Base-by-base conservation (phyloP, 108 stramenopile genomes). In the Epipyxis sp. region DNA sequence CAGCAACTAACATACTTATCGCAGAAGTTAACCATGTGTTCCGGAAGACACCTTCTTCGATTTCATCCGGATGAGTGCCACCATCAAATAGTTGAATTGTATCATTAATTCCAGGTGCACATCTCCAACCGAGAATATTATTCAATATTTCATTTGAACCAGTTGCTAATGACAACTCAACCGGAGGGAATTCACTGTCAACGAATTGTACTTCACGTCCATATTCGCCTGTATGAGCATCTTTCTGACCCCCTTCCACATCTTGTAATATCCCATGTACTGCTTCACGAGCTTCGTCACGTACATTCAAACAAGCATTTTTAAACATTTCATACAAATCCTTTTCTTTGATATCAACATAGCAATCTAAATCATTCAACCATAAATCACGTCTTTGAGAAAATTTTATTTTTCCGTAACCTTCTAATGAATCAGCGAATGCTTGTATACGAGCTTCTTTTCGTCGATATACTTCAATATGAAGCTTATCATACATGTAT, bases 111-210 rank as follows among this genome's bases (percentile, higher is more conserved):
- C 25, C 32, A 77, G 78, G 40, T 45, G 59, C 59, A n/a, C 78
- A 81, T 13, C 79, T 58, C 83, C 81, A 82, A 69, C 78, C 79
- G 29, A 76, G 82, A 39, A 78, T 32, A 42, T 74, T 10, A 32
- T 32, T 42, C 1, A 44, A 69, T 74, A 78, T 69, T 78, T 82
- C 77, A n/a, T n/a, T n/a, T n/a, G n/a, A n/a, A 35, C 42, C 69
- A 2, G 67, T 44, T 6, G 81, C 83, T 13, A 82, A 42, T 0
- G 78, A 79, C 1, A 71, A 69, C 16, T 84, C 81, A 45, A 57
- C 59, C 10, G 83, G 81, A 0, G 77, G 77, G 81, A 84, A 84
- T 0, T 80, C 83, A 44, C 80, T 80, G 68, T 84, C 83, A 0
- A 79, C 82, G 32, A 72, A 84, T 71, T 84, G 83, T 16, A 72